Conservation (phyloP, 2,329 filamentous ascomycete genomes). For the Colletotrichum chlorophyti region DNA sequence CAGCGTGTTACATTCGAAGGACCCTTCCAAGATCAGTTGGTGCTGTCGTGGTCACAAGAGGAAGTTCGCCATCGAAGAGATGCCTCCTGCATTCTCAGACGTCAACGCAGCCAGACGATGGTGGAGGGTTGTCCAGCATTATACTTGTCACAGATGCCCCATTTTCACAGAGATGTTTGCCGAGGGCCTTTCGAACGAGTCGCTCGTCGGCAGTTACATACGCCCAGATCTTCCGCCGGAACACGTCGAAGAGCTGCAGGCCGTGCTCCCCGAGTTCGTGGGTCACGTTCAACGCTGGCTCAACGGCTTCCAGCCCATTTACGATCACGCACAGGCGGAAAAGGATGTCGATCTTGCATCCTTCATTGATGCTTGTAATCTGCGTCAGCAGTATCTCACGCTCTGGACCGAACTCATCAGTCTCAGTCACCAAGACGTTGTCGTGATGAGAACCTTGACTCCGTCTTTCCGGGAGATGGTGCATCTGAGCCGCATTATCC, state of each 20-base stretch:
- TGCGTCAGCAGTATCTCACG: constrained; percentile 50
- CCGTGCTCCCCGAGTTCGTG: constrained; percentile 44
- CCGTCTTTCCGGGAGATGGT: constrained; percentile 51
- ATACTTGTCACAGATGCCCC: constrained; percentile 45
- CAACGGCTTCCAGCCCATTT: constrained; percentile 45
- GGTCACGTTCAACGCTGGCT: constrained; percentile 49
- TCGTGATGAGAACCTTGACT: constrained; percentile 43
- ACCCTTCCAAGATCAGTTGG: constrained; percentile 7
- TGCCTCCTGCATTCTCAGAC: constrained; percentile 39
- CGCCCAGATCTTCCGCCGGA: constrained; percentile 37
- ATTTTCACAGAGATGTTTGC: constrained; percentile 35
- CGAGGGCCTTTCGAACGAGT: constrained; percentile 33
- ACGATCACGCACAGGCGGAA: constrained; percentile 35
- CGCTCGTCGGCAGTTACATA: constrained; percentile 38
- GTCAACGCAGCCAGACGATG: constrained; percentile 44
- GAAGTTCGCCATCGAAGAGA: constrained; percentile 40
- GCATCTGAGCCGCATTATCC: constrained; percentile 42
- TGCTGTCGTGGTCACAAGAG: constrained; percentile 32
- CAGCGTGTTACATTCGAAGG: constrained; percentile 8
- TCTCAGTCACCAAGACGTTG: constrained; percentile 43
- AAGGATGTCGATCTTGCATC: constrained; percentile 31
- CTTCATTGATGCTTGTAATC: constrained; percentile 46
- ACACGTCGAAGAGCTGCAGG: constrained; percentile 36
- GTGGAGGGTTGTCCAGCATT: constrained; percentile 45
- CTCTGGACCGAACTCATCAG: constrained; percentile 46